A percentile compares a stretch with the other conserved stretches of the same genome.
These are phyloP conservation scores for Euphrasia confusa DNA, from an alignment of 257 asterid species.

Conservation along the genomic window DNA sequence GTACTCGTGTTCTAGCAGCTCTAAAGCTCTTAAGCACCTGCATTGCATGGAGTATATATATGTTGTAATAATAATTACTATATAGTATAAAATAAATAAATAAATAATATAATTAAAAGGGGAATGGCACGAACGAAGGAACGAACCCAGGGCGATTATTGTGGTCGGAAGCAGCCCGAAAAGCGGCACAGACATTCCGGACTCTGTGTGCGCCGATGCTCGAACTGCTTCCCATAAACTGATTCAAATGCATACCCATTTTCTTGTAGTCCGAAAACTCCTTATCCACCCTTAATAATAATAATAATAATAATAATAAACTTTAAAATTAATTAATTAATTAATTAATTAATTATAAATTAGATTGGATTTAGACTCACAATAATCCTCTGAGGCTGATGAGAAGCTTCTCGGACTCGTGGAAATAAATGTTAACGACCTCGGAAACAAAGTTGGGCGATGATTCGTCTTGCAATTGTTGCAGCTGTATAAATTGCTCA, in stretches of 20 bases:
- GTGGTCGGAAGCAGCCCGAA: constrained; percentile 74
- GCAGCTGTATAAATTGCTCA: constrained; percentile 86
- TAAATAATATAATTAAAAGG: too few relatives aligned
- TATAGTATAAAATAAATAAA: too few relatives aligned
- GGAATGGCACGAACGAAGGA: background rate
- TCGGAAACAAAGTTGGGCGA: constrained; percentile 90
- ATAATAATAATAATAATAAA: too few relatives aligned
- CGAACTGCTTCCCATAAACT: constrained; percentile 88
- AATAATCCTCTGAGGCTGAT: constrained; percentile 61
- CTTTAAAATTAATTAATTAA: too few relatives aligned
- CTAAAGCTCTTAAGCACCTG: constrained; percentile 88
- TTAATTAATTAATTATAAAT: too few relatives aligned
- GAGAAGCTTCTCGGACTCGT: constrained; percentile 83
- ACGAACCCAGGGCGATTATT: constrained; percentile 56
- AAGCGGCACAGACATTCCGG: constrained; percentile 67
- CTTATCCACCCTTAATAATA: constrained; percentile 44
- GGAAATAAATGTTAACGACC: constrained; percentile 76
- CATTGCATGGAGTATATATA: too few relatives aligned
- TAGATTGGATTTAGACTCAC: constrained; percentile 27
- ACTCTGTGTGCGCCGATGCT: constrained; percentile 92
- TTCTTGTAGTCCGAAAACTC: constrained; percentile 74
- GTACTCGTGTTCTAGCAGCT: constrained; percentile 71
- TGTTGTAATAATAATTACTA: too few relatives aligned
- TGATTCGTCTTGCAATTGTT: constrained; percentile 78
- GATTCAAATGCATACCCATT: constrained; percentile 79